phyloP scores from a whole-genome alignment of 148 eudicot species.

The Spergularia bocconei region DNA sequence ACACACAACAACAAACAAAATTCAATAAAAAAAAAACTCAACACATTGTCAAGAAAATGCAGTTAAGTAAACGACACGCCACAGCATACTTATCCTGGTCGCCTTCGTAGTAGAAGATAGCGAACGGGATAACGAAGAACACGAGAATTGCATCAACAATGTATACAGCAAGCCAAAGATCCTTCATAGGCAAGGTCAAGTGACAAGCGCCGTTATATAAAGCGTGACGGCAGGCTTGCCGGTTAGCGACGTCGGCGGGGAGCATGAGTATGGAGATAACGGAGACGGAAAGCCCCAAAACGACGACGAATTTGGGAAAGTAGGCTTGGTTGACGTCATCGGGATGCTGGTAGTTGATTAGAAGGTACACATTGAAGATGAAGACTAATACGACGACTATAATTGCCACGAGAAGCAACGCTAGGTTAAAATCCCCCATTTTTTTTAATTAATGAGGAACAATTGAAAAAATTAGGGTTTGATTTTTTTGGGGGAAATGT shows the following conservation, averaged over 20 bases:
- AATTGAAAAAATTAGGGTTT: constrained; percentile 11
- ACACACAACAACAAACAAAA: constrained; percentile 4
- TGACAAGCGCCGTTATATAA: constrained; percentile 90
- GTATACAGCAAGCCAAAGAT: constrained; percentile 83
- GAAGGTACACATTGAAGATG: constrained; percentile 80
- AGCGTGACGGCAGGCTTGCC: constrained; percentile 91
- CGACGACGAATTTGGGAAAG: constrained; percentile 95
- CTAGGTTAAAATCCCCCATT: constrained; percentile 99
- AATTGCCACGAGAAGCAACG: constrained; percentile 82
- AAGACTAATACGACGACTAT: constrained; percentile 71
- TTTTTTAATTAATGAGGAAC: background rate
- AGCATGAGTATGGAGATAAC: constrained; percentile 92
- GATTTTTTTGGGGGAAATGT: constrained; percentile 14
- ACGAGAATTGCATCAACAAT: constrained; percentile 80
- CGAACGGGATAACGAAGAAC: constrained; percentile 88
- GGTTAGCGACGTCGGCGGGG: constrained; percentile 94
- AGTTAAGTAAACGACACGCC: background rate
- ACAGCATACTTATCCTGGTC: constrained; percentile 84
- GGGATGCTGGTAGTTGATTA: constrained; percentile 92
- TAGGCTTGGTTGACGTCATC: constrained; percentile 93
- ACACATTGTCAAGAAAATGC: background rate
- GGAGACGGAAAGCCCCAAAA: constrained; percentile 84
- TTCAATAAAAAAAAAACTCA: background rate
- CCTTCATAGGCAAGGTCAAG: constrained; percentile 91
- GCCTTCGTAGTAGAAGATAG: constrained; percentile 96